Evolutionary conservation across 768 basidiomycete species (phyloP).

Genomic region (Rhizopogon vulgaris): DNA sequence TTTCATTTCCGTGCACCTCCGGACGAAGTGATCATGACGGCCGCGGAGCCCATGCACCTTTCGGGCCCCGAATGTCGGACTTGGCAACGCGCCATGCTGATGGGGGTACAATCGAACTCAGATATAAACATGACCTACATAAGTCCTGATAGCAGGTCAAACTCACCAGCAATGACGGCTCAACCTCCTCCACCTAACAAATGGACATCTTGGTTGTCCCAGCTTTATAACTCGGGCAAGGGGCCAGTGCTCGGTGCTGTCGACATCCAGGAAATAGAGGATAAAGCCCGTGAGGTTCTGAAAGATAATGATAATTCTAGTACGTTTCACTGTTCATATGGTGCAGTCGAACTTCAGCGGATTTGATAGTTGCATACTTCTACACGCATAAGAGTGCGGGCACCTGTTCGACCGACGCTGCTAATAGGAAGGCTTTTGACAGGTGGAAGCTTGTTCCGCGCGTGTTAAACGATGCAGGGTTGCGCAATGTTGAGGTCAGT

Average conservation of each 20-base stretch:
- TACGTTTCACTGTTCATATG: constrained; percentile 16
- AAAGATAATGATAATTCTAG: constrained; percentile 50
- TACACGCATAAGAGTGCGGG: constrained; percentile 74
- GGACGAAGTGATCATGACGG: too few relatives aligned
- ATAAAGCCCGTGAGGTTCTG: constrained; percentile 53
- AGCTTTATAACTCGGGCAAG: constrained; percentile 16
- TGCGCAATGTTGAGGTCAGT: constrained; percentile 43
- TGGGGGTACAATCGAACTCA: neutral
- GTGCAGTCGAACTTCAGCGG: neutral
- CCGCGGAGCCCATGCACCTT: too few relatives aligned
- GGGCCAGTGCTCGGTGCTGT: constrained; percentile 47
- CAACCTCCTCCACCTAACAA: constrained; percentile 12
- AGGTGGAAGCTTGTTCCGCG: constrained; percentile 51
- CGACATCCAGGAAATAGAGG: constrained; percentile 56
- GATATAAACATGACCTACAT: neutral
- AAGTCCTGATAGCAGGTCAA: neutral
- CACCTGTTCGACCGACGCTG: constrained; percentile 51
- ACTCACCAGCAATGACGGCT: neutral
- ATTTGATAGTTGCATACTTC: constrained; percentile 48
- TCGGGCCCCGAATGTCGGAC: too few relatives aligned
- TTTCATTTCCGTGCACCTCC: too few relatives aligned
- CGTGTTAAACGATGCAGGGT: constrained; percentile 47
- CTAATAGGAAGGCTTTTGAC: constrained; percentile 56
- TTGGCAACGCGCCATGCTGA: too few relatives aligned
- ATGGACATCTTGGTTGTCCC: constrained; percentile 17